phyloP scores from a whole-genome alignment of 768 basidiomycete species.

The Boletus barrowsii region DNA sequence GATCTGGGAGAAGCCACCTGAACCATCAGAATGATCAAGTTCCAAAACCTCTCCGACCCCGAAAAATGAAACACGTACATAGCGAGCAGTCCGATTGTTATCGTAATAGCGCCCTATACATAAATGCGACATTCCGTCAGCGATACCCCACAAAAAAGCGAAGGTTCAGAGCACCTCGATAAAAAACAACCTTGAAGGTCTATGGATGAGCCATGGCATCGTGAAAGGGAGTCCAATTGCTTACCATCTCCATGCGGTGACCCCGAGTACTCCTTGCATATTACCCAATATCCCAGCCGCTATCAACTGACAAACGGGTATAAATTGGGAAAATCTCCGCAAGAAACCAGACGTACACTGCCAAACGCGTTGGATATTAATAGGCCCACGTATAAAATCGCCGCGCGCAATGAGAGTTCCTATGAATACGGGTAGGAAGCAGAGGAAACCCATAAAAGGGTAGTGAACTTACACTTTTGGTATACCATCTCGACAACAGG shows the following conservation, averaged over 20 bases:
- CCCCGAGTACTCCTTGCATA: constrained; percentile 67
- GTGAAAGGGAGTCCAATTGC: constrained; percentile 2
- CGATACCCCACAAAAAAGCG: neutral
- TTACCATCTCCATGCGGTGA: constrained; percentile 70
- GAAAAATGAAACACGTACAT: constrained; percentile 35
- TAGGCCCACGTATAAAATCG: constrained; percentile 56
- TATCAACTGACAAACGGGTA: constrained; percentile 44
- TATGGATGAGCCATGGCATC: neutral
- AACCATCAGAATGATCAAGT: neutral
- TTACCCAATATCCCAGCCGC: constrained; percentile 72
- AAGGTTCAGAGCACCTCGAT: constrained; percentile 46
- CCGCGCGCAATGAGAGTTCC: constrained; percentile 64
- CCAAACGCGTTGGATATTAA: constrained; percentile 69
- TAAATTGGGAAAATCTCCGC: neutral
- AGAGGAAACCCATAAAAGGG: neutral
- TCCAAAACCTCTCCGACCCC: neutral
- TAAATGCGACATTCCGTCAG: neutral
- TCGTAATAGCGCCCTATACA: constrained; percentile 58
- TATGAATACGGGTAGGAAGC: constrained; percentile 14
- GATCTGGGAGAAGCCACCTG: constrained; percentile 60
- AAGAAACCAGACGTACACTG: constrained; percentile 39
- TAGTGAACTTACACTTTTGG: constrained; percentile 32
- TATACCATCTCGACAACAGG: constrained; percentile 52
- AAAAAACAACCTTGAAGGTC: constrained; percentile 57
- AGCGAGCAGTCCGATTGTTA: constrained; percentile 51